phyloP scores from a whole-genome alignment of 345 rosid genomes.

The Linum trigynum region DNA sequence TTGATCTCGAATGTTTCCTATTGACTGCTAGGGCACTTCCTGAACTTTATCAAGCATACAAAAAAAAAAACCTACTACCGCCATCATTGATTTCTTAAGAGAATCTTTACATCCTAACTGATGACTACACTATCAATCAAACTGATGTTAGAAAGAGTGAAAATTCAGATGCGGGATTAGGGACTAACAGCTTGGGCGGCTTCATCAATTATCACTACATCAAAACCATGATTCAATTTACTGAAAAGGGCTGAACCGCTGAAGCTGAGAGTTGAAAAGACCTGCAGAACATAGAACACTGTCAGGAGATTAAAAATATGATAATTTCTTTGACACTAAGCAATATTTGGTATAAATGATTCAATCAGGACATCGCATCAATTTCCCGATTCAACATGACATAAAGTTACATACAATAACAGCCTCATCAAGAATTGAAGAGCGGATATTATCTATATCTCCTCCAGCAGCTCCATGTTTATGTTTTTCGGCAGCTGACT shows the following conservation, averaged over 20 bases:
- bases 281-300: constrained; percentile 39
- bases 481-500: constrained; percentile 41
- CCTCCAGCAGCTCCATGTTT: constrained; percentile 58
- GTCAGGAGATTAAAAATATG: constrained; percentile 4
- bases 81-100: too few relatives aligned
- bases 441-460: constrained; percentile 64
- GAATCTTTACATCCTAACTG: neutral
- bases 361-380: neutral
- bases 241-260: constrained; percentile 74
- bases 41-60: neutral
- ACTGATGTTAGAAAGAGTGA: neutral
- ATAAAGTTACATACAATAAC: constrained; percentile 52
- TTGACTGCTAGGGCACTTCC: neutral
- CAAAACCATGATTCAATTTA: constrained; percentile 62
- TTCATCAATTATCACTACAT: constrained; percentile 95
- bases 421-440: constrained; percentile 77
- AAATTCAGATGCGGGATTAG: neutral
- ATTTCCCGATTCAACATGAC: constrained; percentile 2
- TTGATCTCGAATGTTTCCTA: neutral
- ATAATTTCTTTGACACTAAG: constrained; percentile 1
- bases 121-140: neutral
- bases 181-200: constrained; percentile 96
- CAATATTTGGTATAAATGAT: too few relatives aligned
- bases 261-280: constrained; percentile 90
- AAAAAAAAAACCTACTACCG: neutral